Percentiles rank a stretch among this genome's conserved stretches.
These are phyloP conservation scores for Erysimum cheiranthoides DNA, from an alignment of 345 rosid species.

Conservation along the genomic window DNA sequence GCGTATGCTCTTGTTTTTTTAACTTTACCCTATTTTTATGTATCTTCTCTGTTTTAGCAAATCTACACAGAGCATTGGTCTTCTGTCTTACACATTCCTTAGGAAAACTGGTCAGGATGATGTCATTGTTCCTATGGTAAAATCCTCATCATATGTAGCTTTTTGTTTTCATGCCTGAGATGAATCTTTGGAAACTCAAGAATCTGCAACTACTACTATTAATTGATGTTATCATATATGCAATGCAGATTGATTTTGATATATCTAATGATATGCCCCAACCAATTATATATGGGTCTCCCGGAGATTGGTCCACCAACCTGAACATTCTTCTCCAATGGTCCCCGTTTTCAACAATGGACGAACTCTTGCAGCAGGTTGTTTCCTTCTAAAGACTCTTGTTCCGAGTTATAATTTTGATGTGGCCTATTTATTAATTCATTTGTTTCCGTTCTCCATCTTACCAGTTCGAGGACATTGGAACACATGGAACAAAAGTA, in stretches of 20 bases:
- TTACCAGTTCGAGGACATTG: conserved; percentile 84
- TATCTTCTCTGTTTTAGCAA: conserved; percentile 56
- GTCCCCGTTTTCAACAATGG: conserved; percentile 86
- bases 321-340: conserved; percentile 84
- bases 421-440: conserved; percentile 27
- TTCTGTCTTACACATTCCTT: conserved; percentile 89
- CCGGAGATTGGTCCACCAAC: conserved; percentile 83
- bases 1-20: conserved; percentile 5
- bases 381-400: background rate
- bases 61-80: conserved; percentile 90
- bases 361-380: conserved; percentile 83
- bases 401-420: background rate
- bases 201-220: conserved; percentile 20
- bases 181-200: background rate
- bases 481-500: conserved; percentile 85
- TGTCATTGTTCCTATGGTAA: conserved; percentile 98
- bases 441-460: conserved; percentile 30
- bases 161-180: conserved; percentile 19
- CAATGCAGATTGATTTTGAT: conserved; percentile 87
- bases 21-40: background rate
- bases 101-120: conserved; percentile 93
- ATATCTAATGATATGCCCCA: conserved; percentile 62
- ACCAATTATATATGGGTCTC: conserved; percentile 73
- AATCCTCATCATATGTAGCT: conserved; percentile 29
- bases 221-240: conserved; percentile 3